These are phyloP conservation scores for Exserohilum turcica DNA, from an alignment of 2,329 filamentous ascomycete genomes.

Conservation along the genomic window DNA sequence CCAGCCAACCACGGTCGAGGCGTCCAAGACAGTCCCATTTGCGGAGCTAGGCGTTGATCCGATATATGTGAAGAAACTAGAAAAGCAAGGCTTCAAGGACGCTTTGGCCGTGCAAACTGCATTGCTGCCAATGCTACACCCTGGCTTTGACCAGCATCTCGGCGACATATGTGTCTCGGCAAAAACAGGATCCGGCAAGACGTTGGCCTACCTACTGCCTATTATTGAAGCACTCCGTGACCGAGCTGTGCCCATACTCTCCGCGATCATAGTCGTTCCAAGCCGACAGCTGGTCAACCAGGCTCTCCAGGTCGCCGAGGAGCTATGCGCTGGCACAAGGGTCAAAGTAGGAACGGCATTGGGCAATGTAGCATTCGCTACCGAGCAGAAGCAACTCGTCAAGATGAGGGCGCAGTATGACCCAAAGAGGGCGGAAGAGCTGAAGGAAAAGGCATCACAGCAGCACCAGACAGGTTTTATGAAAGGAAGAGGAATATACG, in stretches of 20 bases:
- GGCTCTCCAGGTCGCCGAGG: slow-evolving; percentile 75
- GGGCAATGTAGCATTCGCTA: slow-evolving; percentile 75
- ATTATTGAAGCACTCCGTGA: slow-evolving; percentile 77
- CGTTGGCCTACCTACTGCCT: slow-evolving; percentile 85
- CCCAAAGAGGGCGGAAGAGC: slow-evolving; percentile 60
- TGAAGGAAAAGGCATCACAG: slow-evolving; percentile 50
- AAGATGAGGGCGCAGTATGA: slow-evolving; percentile 66
- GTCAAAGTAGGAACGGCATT: slow-evolving; percentile 82
- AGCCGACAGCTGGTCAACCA: slow-evolving; percentile 90
- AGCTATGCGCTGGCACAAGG: slow-evolving; percentile 71
- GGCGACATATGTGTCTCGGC: slow-evolving; percentile 90
- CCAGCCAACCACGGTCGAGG: slow-evolving; percentile 71
- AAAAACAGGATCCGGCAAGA: slow-evolving; percentile 95
- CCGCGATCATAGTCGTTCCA: slow-evolving; percentile 84
- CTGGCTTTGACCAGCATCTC: slow-evolving; percentile 62
- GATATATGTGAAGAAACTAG: slow-evolving; percentile 65
- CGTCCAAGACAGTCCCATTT: slow-evolving; percentile 66
- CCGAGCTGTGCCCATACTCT: slow-evolving; percentile 67
- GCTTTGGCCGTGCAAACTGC: slow-evolving; percentile 82
- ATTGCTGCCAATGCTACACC: slow-evolving; percentile 78
- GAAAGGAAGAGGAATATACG: slow-evolving; percentile 45
- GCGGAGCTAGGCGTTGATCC: slow-evolving; percentile 65
- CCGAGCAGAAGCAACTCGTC: slow-evolving; percentile 67
- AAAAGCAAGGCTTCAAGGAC: slow-evolving; percentile 69
- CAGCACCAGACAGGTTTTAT: slow-evolving; percentile 40